Percentiles rank a stretch among this genome's conserved stretches.
phyloP scores from a whole-genome alignment of 371 early-diverging fungal genomes.

The Mortierella sp. region DNA sequence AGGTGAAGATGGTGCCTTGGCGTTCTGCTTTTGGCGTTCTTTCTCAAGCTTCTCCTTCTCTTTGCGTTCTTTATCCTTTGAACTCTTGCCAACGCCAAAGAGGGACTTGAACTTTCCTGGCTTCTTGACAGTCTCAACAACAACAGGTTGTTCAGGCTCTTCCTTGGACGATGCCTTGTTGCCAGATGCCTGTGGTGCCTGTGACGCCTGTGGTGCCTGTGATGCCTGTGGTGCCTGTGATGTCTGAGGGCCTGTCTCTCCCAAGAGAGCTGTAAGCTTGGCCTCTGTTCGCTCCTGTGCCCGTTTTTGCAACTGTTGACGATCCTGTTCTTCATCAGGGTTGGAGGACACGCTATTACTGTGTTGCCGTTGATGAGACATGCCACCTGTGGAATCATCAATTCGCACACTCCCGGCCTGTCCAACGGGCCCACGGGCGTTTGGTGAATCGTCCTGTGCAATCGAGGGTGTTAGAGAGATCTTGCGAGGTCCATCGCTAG shows the following conservation, averaged over 20 bases:
- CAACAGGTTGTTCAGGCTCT: slow-evolving; percentile 10
- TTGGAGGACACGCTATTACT: slow-evolving; percentile 2
- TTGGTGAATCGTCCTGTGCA: slow-evolving; percentile 36
- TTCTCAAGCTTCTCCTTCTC: slow-evolving; percentile 39
- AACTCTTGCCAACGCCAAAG: slow-evolving; percentile 46
- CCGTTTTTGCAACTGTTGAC: slow-evolving; percentile 17
- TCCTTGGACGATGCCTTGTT: slow-evolving; percentile 1
- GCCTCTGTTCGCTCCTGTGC: slow-evolving; percentile 29
- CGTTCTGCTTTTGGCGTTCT: slow-evolving; percentile 16
- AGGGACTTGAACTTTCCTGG: slow-evolving; percentile 44
- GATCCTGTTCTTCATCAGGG: slow-evolving; percentile 35
- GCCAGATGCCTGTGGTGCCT: too few species aligned
- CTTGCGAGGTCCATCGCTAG: slow-evolving; percentile 45
- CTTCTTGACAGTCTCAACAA: slow-evolving; percentile 31
- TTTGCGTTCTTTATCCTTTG: slow-evolving; percentile 47
- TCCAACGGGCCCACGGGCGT: slow-evolving; percentile 8
- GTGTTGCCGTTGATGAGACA: background rate
- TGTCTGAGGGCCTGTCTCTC: slow-evolving; percentile 4
- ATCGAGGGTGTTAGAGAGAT: slow-evolving; percentile 51
- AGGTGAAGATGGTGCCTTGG: slow-evolving; percentile 8
- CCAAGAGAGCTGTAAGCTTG: slow-evolving; percentile 40
- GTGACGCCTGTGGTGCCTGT: too few species aligned
- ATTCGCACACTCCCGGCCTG: slow-evolving; percentile 27
- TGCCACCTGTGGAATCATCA: slow-evolving; percentile 3
- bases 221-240: too few species aligned